Evolutionary conservation across 2,329 filamentous ascomycete genomes (phyloP).

Genomic region (Alternaria sp.): DNA sequence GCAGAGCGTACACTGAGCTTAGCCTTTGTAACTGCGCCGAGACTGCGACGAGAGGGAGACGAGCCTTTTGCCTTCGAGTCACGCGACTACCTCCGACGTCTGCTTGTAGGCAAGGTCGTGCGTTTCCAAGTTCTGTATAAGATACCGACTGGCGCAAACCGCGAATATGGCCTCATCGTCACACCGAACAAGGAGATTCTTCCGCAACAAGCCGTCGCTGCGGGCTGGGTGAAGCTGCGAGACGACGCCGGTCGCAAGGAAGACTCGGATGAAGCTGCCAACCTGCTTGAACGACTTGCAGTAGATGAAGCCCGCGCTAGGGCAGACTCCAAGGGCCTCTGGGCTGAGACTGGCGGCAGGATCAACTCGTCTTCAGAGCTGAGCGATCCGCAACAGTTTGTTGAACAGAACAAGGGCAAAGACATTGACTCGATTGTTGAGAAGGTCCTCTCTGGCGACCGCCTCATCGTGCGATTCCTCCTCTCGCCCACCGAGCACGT

Average conservation of each 20-base stretch:
- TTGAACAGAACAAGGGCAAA: slow-evolving; percentile 85
- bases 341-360: slow-evolving; percentile 70
- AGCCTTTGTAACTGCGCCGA: slow-evolving; percentile 90
- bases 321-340: slow-evolving; percentile 81
- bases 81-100: slow-evolving; percentile 86
- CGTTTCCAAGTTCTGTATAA: slow-evolving; percentile 88
- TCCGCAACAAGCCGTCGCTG: slow-evolving; percentile 83
- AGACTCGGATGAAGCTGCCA: slow-evolving; percentile 76
- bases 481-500: slow-evolving; percentile 84
- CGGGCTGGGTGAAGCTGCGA: slow-evolving; percentile 91
- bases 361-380: slow-evolving; percentile 86
- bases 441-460: slow-evolving; percentile 89
- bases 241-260: slow-evolving; percentile 95
- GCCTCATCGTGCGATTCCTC: slow-evolving; percentile 83
- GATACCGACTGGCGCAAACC: slow-evolving; percentile 77
- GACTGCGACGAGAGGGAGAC: slow-evolving; percentile 86
- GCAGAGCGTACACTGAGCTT: slow-evolving; percentile 88
- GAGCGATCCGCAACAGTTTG: slow-evolving; percentile 75
- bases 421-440: slow-evolving; percentile 84
- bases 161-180: slow-evolving; percentile 86
- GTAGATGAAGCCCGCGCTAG: slow-evolving; percentile 80
- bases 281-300: slow-evolving; percentile 80
- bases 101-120: slow-evolving; percentile 85
- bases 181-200: slow-evolving; percentile 75
- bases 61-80: slow-evolving; percentile 95